Base-by-base conservation (phyloP, 2,329 filamentous ascomycete species). In the Pestalotiopsis sp. region DNA sequence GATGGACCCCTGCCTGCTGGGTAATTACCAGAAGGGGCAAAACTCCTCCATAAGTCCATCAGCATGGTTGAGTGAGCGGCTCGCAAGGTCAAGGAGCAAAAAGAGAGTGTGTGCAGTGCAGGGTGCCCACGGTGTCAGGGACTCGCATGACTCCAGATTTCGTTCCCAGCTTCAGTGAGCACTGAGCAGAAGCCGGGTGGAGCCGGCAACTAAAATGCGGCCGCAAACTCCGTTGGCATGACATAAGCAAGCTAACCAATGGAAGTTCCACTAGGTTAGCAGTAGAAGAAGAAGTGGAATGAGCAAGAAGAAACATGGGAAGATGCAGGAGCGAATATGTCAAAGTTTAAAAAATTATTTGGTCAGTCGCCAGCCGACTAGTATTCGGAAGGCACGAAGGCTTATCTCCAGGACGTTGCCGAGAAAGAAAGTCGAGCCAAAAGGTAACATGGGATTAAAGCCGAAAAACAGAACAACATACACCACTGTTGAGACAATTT, bases 181-280 rank as follows among this genome's bases (percentile, higher is more conserved):
- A 36, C 9, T 17, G 36, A 3, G 59, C 31, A 36, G 31, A 36
- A 39, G 9, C 59, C 59, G 27, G 36, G 61, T 64, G 61, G 61
- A 64, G 61, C 38, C 61, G 61, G 61, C 38, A 64, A 52, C 61
- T 64, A 49, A 64, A 64, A 64, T 64, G 61, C 61, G 61, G 61
- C 61, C 61, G 61, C 61, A 64, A 64, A 45, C 36, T 49, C 61
- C 61, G 61, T 39, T 64, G 38, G 61, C 31, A 36, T 52, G 61
- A 64, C 61, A 38, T 38, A 64, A 64, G 61, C 41, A 62, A 17
- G 31, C 31, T 36, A 25, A 31, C 2, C 9, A n/a, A 49, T 11
- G 31, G 31, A 36, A 36, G 31, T 36, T 36, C 36, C n/a, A 62
- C 58, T 60, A 27, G 20, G 25, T 20, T 27, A 13, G 57, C 23